A percentile compares a stretch with the other conserved stretches of the same genome.
phyloP scores from a whole-genome alignment of 352 stramenopile species.

The Pythium vanterpoolii region DNA sequence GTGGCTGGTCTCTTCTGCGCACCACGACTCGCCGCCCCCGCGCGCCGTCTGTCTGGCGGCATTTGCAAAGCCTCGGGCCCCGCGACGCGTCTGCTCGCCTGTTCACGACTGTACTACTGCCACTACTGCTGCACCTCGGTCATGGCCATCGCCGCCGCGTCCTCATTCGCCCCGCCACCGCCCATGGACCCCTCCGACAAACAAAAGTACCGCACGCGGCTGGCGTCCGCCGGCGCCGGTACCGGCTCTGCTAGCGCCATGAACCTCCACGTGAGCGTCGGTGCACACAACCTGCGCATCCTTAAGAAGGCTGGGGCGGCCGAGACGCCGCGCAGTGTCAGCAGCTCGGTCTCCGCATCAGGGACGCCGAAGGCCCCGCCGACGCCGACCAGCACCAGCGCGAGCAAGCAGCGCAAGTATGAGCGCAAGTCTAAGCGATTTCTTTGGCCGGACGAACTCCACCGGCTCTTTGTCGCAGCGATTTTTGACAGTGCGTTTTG shows the following conservation, averaged over 20 bases:
- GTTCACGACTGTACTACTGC: no score
- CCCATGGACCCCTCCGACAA: conserved; percentile 23
- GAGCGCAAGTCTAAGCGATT: conserved; percentile 88
- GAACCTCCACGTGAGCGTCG: conserved; percentile 17
- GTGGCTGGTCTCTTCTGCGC: conserved; percentile 10
- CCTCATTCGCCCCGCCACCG: conserved; percentile 14
- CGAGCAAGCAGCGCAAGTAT: conserved; percentile 84
- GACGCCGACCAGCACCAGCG: conserved; percentile 14
- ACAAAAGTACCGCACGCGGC: conserved; percentile 24
- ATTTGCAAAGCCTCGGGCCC: conserved; percentile 14
- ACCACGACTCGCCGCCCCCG: neutral
- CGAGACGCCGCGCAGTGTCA: neutral
- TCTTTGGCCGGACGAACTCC: conserved; percentile 85
- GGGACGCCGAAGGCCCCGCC: neutral
- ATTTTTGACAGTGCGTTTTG: conserved; percentile 73
- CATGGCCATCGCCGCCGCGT: conserved; percentile 19
- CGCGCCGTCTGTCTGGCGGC: conserved; percentile 1
- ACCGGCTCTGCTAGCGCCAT: neutral
- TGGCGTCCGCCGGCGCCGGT: conserved; percentile 5
- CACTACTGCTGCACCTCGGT: neutral
- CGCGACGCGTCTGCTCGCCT: neutral
- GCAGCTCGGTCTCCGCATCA: neutral
- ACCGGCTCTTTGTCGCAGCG: conserved; percentile 84
- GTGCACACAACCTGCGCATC: conserved; percentile 24
- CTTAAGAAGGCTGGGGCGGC: conserved; percentile 19